Evolutionary conservation across 495 filamentous ascomycete genomes (phyloP).

Genomic region (Trichoderma asperelloides): DNA sequence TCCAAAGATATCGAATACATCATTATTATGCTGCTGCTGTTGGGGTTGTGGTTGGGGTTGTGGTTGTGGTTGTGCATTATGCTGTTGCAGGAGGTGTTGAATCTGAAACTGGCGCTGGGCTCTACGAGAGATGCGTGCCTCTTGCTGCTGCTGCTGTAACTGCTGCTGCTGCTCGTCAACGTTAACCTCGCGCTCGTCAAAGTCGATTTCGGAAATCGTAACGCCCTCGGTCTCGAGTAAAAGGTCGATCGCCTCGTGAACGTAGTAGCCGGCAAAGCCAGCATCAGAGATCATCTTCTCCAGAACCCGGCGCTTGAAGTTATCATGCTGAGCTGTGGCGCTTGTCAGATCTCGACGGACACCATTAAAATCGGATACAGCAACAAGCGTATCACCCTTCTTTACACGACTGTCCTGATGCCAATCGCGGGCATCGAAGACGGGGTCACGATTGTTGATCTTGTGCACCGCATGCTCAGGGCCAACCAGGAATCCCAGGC

Average conservation of each 20-base stretch:
- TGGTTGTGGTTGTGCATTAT: not conserved
- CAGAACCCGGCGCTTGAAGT: slow-evolving; percentile 11
- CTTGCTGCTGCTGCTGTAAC: not conserved
- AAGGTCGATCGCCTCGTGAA: slow-evolving; percentile 15
- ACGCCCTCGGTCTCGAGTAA: slow-evolving; percentile 19
- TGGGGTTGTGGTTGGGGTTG: not conserved
- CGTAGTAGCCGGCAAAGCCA: slow-evolving; percentile 14
- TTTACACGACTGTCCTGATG: slow-evolving; percentile 5
- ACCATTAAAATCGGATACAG: not conserved
- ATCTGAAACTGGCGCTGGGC: not conserved
- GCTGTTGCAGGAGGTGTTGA: not conserved
- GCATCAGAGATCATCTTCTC: slow-evolving; percentile 20
- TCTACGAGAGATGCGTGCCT: not conserved
- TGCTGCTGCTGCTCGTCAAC: not conserved
- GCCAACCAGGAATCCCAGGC: slow-evolving; percentile 45
- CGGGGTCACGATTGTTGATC: not conserved
- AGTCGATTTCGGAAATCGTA: not conserved
- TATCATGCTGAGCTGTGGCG: not conserved
- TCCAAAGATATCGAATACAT: not conserved
- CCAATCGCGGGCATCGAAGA: slow-evolving; percentile 12
- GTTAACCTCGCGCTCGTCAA: not conserved
- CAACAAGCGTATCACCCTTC: not conserved
- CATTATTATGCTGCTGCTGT: not conserved
- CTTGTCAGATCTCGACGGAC: not conserved
- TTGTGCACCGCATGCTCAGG: slow-evolving; percentile 13